A percentile compares a stretch with the other conserved stretches of the same genome.
Conservation (phyloP, 805 yeast species). For the Cyberlindnera maclurae region DNA sequence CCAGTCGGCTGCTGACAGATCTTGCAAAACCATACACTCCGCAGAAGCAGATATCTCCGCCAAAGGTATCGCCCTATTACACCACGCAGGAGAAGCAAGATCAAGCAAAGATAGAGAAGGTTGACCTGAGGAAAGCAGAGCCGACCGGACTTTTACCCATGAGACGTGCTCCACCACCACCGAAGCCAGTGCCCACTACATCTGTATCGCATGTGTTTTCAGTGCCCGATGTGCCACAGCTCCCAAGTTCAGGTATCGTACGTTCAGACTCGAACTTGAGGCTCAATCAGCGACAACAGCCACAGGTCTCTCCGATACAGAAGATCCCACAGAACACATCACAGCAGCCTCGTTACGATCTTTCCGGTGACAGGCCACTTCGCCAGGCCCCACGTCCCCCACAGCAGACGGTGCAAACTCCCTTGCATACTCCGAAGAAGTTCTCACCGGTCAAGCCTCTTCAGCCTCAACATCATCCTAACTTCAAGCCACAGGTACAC, state of each 20-base stretch:
- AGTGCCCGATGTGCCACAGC: not conserved
- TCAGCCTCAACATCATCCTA: constrained; percentile 24
- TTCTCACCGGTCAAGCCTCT: constrained; percentile 15
- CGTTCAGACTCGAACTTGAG: constrained; percentile 7
- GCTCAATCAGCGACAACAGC: constrained; percentile 4
- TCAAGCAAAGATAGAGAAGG: too few species aligned
- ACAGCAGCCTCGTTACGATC: too few species aligned
- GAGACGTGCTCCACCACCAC: constrained; percentile 54
- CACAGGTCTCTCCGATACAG: constrained; percentile 4
- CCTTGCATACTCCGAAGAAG: too few species aligned
- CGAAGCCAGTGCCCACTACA: constrained; percentile 18
- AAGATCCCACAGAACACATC: constrained; percentile 13
- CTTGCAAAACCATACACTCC: constrained; percentile 39
- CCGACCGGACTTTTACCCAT: constrained; percentile 36
- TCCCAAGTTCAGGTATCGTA: constrained; percentile 1
- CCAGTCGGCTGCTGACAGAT: constrained; percentile 31
- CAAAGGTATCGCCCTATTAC: constrained; percentile 25
- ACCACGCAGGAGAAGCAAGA: constrained; percentile 2
- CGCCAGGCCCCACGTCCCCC: constrained; percentile 26
- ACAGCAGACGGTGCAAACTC: constrained; percentile 6
- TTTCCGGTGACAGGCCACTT: constrained; percentile 9
- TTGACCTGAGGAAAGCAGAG: not conserved
- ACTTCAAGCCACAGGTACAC: constrained; percentile 11
- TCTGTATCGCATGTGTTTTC: not conserved
- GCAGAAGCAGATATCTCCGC: constrained; percentile 35